Evolutionary conservation across 2,329 filamentous ascomycete species (phyloP).

Genomic region (Chaetomiaceae sp.): DNA sequence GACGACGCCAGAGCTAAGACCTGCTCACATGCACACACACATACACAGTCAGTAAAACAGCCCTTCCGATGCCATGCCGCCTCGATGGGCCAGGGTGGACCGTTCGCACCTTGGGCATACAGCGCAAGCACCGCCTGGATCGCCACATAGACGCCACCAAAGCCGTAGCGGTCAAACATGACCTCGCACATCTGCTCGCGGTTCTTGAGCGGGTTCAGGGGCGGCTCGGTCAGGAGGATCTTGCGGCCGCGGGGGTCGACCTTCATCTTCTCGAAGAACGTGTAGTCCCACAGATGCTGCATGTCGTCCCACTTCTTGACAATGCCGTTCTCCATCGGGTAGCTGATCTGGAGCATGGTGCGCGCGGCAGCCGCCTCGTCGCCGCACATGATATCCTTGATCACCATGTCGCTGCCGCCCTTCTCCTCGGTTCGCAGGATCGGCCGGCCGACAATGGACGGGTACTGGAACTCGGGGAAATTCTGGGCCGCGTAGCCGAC

Average conservation of each 20-base stretch:
- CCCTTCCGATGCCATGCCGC: no score
- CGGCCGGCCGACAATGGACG: slow-evolving; percentile 94
- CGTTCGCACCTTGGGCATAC: slow-evolving; percentile 80
- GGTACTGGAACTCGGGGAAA: slow-evolving; percentile 98
- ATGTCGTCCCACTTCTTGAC: slow-evolving; percentile 99
- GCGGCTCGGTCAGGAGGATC: slow-evolving; percentile 87
- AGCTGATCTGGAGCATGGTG: slow-evolving; percentile 97
- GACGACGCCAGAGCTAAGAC: slow-evolving; percentile 88
- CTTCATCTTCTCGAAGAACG: slow-evolving; percentile 95
- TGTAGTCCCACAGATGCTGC: slow-evolving; percentile 99
- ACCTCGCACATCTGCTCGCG: slow-evolving; percentile 97
- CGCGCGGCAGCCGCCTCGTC: slow-evolving; percentile 94
- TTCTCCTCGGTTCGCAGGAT: slow-evolving; percentile 94
- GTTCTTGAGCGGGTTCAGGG: slow-evolving; percentile 96
- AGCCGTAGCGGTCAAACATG: slow-evolving; percentile 97
- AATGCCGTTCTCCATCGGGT: slow-evolving; percentile 99
- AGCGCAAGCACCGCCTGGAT: slow-evolving; percentile 65
- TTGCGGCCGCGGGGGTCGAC: slow-evolving; percentile 87
- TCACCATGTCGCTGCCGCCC: slow-evolving; percentile 55
- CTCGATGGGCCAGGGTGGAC: neutral
- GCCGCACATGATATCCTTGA: slow-evolving; percentile 99
- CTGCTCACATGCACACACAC: slow-evolving; percentile 37
- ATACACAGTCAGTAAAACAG: no score
- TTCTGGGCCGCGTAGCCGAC: slow-evolving; percentile 99
- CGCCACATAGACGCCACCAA: slow-evolving; percentile 65